Evolutionary conservation across 345 rosid genomes (phyloP).

Genomic region (Psidium guajava): DNA sequence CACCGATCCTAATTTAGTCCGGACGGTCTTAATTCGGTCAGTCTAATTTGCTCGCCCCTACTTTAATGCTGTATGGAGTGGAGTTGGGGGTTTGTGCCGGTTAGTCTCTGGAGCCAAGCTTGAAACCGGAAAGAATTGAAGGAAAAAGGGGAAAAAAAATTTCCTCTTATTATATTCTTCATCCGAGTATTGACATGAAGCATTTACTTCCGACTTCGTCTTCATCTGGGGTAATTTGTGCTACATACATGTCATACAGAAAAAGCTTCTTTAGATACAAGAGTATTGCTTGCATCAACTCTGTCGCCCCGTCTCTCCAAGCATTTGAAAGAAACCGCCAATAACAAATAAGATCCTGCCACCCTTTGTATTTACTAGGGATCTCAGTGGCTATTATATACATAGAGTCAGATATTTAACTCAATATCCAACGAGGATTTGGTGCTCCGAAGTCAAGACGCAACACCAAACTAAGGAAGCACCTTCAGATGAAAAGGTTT

Average conservation of each 20-base stretch:
- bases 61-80: neutral
- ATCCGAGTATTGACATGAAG: neutral
- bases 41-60: too few species aligned
- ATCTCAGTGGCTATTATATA: neutral
- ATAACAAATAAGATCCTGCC: neutral
- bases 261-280: neutral
- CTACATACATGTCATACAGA: neutral
- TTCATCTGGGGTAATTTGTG: neutral
- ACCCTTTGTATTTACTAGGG: neutral
- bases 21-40: too few species aligned
- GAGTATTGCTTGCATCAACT: neutral
- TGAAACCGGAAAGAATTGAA: neutral
- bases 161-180: neutral
- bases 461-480: neutral
- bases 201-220: neutral
- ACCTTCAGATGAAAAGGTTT: neutral
- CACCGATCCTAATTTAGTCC: too few species aligned
- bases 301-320: neutral
- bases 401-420: neutral
- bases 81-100: rapidly evolving
- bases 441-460: neutral
- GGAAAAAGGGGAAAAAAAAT: neutral
- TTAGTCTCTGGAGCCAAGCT: neutral
- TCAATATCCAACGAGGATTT: neutral
- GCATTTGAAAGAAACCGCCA: neutral